Percentiles rank a stretch among this genome's conserved stretches.
Conservation (phyloP, 345 rosid genomes). For the Eucalyptus sp. region DNA sequence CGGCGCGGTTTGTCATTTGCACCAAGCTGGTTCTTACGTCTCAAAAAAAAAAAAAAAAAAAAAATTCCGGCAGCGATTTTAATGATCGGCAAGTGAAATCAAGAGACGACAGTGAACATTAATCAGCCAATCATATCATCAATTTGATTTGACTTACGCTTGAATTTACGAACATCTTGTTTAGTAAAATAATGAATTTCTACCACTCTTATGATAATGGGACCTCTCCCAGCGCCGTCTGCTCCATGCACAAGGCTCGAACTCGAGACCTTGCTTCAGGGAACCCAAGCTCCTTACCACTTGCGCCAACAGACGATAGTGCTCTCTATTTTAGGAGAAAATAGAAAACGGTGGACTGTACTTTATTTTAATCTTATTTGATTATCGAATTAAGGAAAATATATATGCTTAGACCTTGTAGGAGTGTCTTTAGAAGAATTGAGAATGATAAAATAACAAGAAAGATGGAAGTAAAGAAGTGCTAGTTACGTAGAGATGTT, state of each 20-base stretch:
- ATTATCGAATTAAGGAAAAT: not conserved
- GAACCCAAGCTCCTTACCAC: no score
- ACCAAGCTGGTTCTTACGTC: no score
- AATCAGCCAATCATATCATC: rapidly evolving
- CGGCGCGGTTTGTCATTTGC: no score
- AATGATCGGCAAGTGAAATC: not conserved
- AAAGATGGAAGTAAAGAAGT: not conserved
- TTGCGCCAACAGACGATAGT: rapidly evolving
- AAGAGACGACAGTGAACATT: rapidly evolving
- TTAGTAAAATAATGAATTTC: rapidly evolving
- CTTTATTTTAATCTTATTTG: not conserved
- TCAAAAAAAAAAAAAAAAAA: no score
- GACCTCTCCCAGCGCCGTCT: no score
- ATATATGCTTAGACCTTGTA: not conserved
- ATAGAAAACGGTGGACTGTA: not conserved
- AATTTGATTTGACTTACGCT: rapidly evolving
- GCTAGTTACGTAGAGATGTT: not conserved
- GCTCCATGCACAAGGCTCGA: no score
- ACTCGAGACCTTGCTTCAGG: no score
- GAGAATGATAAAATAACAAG: no score
- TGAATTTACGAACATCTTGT: not conserved
- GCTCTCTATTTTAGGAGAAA: not conserved
- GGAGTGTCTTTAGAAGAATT: not conserved
- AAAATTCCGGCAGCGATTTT: no score
- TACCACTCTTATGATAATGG: no score